A percentile compares a stretch with the other conserved stretches of the same genome.
These are phyloP conservation scores for Fraxinus albicans DNA, from an alignment of 305 asterid species.

Conservation along the genomic window DNA sequence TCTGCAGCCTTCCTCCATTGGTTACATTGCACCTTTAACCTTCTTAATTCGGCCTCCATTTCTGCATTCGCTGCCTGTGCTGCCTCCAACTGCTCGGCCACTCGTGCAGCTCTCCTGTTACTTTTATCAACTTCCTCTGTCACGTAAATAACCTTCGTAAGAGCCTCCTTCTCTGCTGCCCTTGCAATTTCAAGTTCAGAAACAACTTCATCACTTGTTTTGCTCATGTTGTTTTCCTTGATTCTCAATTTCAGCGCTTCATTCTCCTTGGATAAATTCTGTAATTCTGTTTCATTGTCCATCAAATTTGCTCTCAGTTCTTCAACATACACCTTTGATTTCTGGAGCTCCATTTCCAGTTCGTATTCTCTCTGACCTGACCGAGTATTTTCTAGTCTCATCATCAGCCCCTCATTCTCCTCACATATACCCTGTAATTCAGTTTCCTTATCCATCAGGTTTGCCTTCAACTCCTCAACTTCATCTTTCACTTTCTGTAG, in stretches of 20 bases:
- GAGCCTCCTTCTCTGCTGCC: conserved; percentile 52
- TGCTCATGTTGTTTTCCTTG: conserved; percentile 16
- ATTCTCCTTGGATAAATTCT: conserved; percentile 38
- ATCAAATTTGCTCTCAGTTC: conserved; percentile 32
- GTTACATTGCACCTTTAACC: conserved; percentile 61
- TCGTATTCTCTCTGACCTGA: conserved; percentile 40
- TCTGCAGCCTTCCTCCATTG: conserved; percentile 87
- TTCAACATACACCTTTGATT: conserved; percentile 31
- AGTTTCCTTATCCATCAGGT: conserved; percentile 63
- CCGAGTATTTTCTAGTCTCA: conserved; percentile 33
- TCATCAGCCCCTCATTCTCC: conserved; percentile 52
- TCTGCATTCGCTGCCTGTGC: conserved; percentile 52
- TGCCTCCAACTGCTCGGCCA: conserved; percentile 53
- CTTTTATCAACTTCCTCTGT: conserved; percentile 54
- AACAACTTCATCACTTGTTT: conserved; percentile 22
- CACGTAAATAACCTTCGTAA: conserved; percentile 36
- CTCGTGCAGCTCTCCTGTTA: conserved; percentile 36
- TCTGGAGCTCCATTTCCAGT: conserved; percentile 46
- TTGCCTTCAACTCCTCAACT: conserved; percentile 60
- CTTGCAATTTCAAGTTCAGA: conserved; percentile 35
- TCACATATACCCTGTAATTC: conserved; percentile 57
- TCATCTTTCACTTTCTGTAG: conserved; percentile 44
- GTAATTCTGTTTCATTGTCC: conserved; percentile 44
- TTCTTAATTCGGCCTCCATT: conserved; percentile 64
- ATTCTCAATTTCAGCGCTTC: conserved; percentile 33